Percentiles rank a stretch among this genome's conserved stretches.
These are phyloP conservation scores for Candida railenensis DNA, from an alignment of 805 yeast species.

Conservation along the genomic window DNA sequence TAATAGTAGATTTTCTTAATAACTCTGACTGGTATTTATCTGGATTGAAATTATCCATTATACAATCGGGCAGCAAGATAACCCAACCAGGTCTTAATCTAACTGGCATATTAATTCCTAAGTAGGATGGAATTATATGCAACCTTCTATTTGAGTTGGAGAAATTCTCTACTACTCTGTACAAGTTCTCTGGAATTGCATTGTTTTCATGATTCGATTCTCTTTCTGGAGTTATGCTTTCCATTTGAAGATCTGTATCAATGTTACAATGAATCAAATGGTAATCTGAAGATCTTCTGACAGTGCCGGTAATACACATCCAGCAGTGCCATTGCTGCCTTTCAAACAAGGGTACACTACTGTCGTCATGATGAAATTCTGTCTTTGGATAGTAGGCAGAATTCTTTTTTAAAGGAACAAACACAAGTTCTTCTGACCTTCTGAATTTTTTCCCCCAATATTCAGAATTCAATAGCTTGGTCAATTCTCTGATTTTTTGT, in stretches of 20 bases:
- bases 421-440: conserved; percentile 86
- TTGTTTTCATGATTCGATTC: conserved; percentile 14
- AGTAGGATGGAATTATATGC: conserved; percentile 76
- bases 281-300: conserved; percentile 77
- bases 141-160: conserved; percentile 77
- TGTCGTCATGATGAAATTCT: conserved; percentile 19
- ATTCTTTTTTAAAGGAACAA: conserved; percentile 64
- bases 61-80: conserved; percentile 77
- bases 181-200: conserved; percentile 65
- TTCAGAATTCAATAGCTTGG: conserved; percentile 50
- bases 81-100: conserved; percentile 87
- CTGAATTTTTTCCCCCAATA: conserved; percentile 65
- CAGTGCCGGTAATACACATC: conserved; percentile 97
- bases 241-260: conserved; percentile 84
- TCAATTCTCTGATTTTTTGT: conserved; percentile 63
- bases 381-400: conserved; percentile 68
- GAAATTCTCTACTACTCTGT: conserved; percentile 84
- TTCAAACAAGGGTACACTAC: conserved; percentile 44
- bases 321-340: conserved; percentile 94
- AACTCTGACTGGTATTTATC: conserved; percentile 29
- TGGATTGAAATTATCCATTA: conserved; percentile 64
- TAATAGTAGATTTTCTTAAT: conserved; percentile 28
- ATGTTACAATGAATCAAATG: conserved; percentile 89
- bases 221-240: conserved; percentile 21
- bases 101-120: conserved; percentile 65